Evolutionary conservation across 805 yeast species (phyloP).

Genomic region (Diddensiella transvaalensis): DNA sequence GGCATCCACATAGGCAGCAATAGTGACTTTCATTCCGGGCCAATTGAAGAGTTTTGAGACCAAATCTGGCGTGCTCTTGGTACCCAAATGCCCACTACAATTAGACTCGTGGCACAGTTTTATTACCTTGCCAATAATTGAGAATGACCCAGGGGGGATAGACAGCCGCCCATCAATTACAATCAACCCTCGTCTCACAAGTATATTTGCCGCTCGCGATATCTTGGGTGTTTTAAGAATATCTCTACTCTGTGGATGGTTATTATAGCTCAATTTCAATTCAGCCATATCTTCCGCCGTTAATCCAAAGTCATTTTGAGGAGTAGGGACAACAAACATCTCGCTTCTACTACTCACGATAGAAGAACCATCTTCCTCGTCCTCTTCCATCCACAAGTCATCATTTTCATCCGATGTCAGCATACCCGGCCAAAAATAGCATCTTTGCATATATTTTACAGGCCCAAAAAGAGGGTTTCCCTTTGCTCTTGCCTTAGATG

Average conservation of each 20-base stretch:
- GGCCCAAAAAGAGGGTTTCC: too few species aligned
- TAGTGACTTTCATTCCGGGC: not conserved
- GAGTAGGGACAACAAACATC: not conserved
- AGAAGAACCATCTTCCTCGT: too few species aligned
- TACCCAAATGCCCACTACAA: not conserved
- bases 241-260: not conserved
- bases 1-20: not conserved
- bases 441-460: too few species aligned
- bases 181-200: not conserved
- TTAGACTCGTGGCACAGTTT: not conserved
- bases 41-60: not conserved
- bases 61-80: not conserved
- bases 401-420: too few species aligned
- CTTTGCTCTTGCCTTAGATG: too few species aligned
- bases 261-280: not conserved
- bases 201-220: not conserved
- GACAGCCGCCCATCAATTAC: not conserved
- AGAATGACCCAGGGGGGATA: not conserved
- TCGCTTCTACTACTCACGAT: too few species aligned
- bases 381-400: too few species aligned
- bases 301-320: not conserved
- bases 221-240: not conserved
- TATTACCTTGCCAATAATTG: not conserved
- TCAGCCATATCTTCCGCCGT: not conserved
- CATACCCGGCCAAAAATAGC: too few species aligned